Conservation (phyloP, 495 filamentous ascomycete genomes). For the Bacidia rubella region DNA sequence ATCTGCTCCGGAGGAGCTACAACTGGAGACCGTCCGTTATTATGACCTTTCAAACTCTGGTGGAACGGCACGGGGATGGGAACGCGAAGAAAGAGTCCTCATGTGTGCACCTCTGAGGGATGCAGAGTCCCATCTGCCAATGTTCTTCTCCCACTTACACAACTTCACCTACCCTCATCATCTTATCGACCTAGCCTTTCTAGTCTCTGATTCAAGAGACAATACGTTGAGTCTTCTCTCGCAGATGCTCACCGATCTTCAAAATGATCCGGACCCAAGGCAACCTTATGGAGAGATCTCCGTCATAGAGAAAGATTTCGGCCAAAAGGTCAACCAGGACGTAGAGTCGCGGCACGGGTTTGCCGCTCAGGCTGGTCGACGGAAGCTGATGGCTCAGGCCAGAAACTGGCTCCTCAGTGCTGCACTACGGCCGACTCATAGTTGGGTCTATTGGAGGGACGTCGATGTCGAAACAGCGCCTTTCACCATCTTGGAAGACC, state of each 20-base stretch:
- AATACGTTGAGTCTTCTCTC: constrained; percentile 65
- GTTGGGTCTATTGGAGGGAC: constrained; percentile 99
- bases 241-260: constrained; percentile 62
- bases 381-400: constrained; percentile 96
- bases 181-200: constrained; percentile 88
- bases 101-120: constrained; percentile 92
- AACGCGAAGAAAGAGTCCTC: constrained; percentile 84
- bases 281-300: constrained; percentile 92
- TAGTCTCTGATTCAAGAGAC: constrained; percentile 97
- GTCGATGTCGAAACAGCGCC: constrained; percentile 97
- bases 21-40: constrained; percentile 87
- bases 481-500: constrained; percentile 87
- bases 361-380: constrained; percentile 81
- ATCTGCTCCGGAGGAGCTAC: constrained; percentile 51
- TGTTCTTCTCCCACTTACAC: constrained; percentile 94
- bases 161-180: constrained; percentile 98
- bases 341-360: constrained; percentile 97
- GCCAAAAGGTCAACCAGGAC: constrained; percentile 94
- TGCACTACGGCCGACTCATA: constrained; percentile 84
- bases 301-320: constrained; percentile 98
- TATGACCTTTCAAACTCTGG: constrained; percentile 89
- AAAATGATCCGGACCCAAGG: constrained; percentile 59
- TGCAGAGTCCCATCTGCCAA: constrained; percentile 80
- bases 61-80: constrained; percentile 84
- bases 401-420: constrained; percentile 95